phyloP scores from a whole-genome alignment of 129 eudicot species.

The Erigeron canadensis region DNA sequence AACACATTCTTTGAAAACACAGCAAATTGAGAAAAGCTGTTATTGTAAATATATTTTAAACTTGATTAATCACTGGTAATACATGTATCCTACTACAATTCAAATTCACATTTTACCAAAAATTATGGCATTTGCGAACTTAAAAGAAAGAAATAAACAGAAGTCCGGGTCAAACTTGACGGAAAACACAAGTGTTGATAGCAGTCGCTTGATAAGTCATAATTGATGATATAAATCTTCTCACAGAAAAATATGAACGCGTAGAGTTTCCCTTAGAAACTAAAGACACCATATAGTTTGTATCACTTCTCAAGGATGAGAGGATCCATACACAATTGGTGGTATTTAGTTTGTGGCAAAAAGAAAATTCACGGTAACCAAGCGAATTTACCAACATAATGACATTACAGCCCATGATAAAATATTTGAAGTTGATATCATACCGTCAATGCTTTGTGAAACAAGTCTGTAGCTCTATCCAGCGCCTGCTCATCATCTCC shows the following conservation, averaged over 20 bases:
- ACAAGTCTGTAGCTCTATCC: constrained; percentile 68
- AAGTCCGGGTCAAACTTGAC: neutral
- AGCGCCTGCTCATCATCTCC: constrained; percentile 76
- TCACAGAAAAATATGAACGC: too few relatives aligned
- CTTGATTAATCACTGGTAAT: too few relatives aligned
- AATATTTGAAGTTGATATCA: neutral
- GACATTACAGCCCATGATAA: neutral
- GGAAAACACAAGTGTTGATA: neutral
- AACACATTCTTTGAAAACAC: too few relatives aligned
- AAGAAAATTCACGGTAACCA: neutral
- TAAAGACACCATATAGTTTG: neutral
- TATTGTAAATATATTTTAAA: too few relatives aligned
- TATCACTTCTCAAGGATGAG: neutral
- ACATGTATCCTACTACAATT: too few relatives aligned
- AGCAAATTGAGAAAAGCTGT: too few relatives aligned
- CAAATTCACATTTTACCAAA: neutral
- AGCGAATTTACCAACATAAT: neutral
- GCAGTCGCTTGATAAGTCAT: neutral
- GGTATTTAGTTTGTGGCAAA: neutral
- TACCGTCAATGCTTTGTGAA: constrained; percentile 75
- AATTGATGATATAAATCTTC: neutral
- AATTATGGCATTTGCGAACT: neutral
- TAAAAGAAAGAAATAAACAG: neutral
- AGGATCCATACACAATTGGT: neutral
- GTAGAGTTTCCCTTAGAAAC: too few relatives aligned